These are phyloP conservation scores for Ceraceosorus guamensis DNA, from an alignment of 1,284 basidiomycete species.

Conservation along the genomic window DNA sequence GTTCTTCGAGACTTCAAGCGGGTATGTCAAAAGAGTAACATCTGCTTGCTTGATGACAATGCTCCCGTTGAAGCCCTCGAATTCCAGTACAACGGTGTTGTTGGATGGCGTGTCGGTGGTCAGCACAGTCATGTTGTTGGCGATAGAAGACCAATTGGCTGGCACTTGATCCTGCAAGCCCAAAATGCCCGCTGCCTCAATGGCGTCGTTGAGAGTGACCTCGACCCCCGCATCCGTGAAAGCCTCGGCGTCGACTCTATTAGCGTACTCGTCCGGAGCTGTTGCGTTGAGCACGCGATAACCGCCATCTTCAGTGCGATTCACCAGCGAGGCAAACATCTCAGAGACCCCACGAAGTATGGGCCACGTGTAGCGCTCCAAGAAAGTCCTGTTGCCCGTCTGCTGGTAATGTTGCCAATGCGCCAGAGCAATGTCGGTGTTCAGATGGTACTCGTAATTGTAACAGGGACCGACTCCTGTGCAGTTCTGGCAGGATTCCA, in stretches of 20 bases:
- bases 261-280: constrained; percentile 27
- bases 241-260: constrained; percentile 14
- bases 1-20: constrained; percentile 20
- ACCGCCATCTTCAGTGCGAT: background rate
- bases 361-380: constrained; percentile 25
- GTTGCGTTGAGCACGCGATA: background rate
- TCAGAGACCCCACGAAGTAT: constrained; percentile 23
- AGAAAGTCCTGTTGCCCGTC: constrained; percentile 29
- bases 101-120: constrained; percentile 5
- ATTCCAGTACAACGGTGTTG: constrained; percentile 26
- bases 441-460: constrained; percentile 36
- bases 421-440: constrained; percentile 29
- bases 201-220: constrained; percentile 16
- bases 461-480: constrained; percentile 13
- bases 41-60: constrained; percentile 39
- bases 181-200: constrained; percentile 16
- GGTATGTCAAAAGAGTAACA: constrained; percentile 34
- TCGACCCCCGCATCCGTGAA: constrained; percentile 32
- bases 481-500: constrained; percentile 25
- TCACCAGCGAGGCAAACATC: constrained; percentile 32
- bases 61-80: constrained; percentile 26
- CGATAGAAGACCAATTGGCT: constrained; percentile 22
- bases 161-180: constrained; percentile 9
- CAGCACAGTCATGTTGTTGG: constrained; percentile 12
- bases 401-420: constrained; percentile 27